Evolutionary conservation across 106 monocot species (phyloP).

Genomic region (Dendrobium huoshanense): DNA sequence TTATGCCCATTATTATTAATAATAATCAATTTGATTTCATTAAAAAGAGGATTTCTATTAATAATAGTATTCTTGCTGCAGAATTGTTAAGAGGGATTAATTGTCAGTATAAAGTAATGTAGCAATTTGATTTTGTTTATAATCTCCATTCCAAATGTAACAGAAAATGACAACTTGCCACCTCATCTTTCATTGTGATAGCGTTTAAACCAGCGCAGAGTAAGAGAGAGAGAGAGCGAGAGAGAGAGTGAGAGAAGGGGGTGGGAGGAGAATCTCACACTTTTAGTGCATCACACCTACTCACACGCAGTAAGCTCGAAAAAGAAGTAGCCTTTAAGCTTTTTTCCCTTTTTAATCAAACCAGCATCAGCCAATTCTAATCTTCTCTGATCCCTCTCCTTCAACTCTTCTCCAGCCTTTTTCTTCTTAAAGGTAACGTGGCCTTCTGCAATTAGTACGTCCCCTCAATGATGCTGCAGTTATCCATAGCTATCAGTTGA

Average conservation of each 20-base stretch:
- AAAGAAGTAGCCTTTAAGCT: not conserved
- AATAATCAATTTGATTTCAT: too few species aligned
- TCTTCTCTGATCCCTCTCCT: not conserved
- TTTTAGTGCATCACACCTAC: slow-evolving; percentile 9
- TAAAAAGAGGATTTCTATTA: too few species aligned
- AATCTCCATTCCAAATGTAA: not conserved
- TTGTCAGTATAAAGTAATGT: too few species aligned
- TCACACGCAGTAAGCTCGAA: not conserved
- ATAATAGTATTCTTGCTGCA: too few species aligned
- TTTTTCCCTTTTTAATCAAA: not conserved
- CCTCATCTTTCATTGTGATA: not conserved
- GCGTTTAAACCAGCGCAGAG: too few species aligned
- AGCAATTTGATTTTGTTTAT: not conserved
- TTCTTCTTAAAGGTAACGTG: slow-evolving; percentile 18
- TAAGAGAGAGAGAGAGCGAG: not conserved
- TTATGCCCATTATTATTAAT: too few species aligned
- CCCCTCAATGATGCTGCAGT: slow-evolving; percentile 40
- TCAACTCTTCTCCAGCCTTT: not conserved
- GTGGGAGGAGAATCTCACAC: not conserved
- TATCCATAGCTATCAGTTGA: slow-evolving; percentile 64
- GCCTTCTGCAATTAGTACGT: slow-evolving; percentile 5
- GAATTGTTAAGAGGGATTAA: too few species aligned
- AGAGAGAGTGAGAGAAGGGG: not conserved
- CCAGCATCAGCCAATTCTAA: not conserved
- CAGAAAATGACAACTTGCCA: not conserved